These are phyloP conservation scores for Rhodocollybia butyracea DNA, from an alignment of 768 basidiomycete genomes.

Conservation along the genomic window DNA sequence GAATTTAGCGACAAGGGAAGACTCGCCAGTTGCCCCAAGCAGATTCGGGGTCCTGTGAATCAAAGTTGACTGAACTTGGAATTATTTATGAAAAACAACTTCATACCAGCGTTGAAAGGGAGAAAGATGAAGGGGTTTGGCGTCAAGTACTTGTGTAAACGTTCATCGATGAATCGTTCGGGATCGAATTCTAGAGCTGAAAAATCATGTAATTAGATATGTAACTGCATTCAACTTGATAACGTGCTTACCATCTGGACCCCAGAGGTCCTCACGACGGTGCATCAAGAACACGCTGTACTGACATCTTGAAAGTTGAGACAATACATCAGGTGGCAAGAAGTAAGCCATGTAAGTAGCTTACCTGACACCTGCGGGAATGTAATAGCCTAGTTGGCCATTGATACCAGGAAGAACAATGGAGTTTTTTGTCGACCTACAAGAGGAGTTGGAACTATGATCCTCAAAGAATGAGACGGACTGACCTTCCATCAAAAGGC, in stretches of 20 bases:
- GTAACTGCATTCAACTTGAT: not conserved
- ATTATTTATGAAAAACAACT: no score
- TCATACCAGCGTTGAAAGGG: slow-evolving; percentile 54
- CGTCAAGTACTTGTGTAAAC: slow-evolving; percentile 51
- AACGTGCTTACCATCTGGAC: slow-evolving; percentile 50
- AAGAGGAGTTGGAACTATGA: slow-evolving; percentile 9
- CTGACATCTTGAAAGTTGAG: slow-evolving; percentile 25
- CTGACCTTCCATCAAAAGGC: slow-evolving; percentile 18
- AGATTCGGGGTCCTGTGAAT: slow-evolving; percentile 51
- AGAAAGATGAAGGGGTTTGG: slow-evolving; percentile 53
- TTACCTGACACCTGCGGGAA: slow-evolving; percentile 28
- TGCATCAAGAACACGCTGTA: slow-evolving; percentile 62
- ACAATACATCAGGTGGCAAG: not conserved
- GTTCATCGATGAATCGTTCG: slow-evolving; percentile 62
- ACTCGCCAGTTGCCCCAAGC: slow-evolving; percentile 45
- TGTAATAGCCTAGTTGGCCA: slow-evolving; percentile 19
- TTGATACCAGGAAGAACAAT: slow-evolving; percentile 17
- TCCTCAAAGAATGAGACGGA: not conserved
- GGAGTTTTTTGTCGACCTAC: slow-evolving; percentile 18
- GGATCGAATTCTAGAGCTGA: slow-evolving; percentile 62
- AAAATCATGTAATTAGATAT: not conserved
- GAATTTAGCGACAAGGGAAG: not conserved
- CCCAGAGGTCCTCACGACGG: slow-evolving; percentile 61
- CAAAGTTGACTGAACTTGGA: no score
- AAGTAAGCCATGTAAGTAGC: not conserved